Evolutionary conservation across 495 filamentous ascomycete genomes (phyloP).

Genomic region (Annulohypoxylon maeteangense): DNA sequence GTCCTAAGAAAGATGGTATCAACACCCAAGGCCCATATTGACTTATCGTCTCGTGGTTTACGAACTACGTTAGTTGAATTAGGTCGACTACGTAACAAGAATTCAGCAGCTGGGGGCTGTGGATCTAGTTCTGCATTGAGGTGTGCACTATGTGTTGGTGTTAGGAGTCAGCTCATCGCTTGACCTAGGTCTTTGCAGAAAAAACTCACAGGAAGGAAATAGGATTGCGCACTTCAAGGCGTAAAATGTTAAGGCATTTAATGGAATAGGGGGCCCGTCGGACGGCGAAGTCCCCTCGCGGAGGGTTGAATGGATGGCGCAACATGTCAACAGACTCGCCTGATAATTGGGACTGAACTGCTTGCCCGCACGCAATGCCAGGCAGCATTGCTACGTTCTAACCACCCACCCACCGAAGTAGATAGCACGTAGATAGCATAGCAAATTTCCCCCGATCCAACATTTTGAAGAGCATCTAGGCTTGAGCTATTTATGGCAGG

Average conservation of each 20-base stretch:
- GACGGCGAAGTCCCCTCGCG: constrained; percentile 11
- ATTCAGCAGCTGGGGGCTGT: constrained; percentile 9
- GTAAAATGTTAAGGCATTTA: constrained; percentile 20
- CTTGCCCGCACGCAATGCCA: neutral
- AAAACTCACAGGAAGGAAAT: constrained; percentile 21
- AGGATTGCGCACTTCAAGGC: neutral
- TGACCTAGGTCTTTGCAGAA: constrained; percentile 11
- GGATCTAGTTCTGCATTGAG: constrained; percentile 21
- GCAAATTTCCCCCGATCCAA: constrained; percentile 24
- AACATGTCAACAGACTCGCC: constrained; percentile 15
- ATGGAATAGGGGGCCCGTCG: constrained; percentile 23
- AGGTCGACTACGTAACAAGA: constrained; percentile 12
- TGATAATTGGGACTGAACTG: constrained; percentile 16
- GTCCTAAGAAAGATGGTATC: constrained; percentile 1
- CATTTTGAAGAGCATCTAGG: constrained; percentile 4
- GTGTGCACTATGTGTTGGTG: constrained; percentile 21
- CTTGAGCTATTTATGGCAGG: neutral
- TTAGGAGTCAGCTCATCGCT: constrained; percentile 13
- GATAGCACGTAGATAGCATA: constrained; percentile 45
- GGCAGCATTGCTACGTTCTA: constrained; percentile 36
- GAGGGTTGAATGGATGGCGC: constrained; percentile 18
- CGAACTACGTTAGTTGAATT: constrained; percentile 3
- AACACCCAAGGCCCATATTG: constrained; percentile 5
- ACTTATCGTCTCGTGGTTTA: constrained; percentile 16
- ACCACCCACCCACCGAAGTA: constrained; percentile 26